Conservation (phyloP, 177 flowering plant genomes). For the Vitis hybrid region DNA sequence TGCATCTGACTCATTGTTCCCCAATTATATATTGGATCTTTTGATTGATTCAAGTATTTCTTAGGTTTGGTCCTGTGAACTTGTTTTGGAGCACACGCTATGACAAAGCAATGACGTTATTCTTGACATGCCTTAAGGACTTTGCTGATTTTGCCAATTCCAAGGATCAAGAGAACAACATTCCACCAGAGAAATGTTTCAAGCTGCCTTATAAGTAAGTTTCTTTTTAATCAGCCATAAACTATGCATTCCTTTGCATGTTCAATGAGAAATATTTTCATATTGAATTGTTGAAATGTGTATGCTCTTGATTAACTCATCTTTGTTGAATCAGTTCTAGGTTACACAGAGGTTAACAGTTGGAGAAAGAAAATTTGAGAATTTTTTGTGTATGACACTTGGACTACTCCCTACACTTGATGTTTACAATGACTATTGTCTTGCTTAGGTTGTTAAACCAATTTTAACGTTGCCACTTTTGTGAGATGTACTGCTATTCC, state of each 20-base stretch:
- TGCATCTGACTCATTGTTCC: neutral
- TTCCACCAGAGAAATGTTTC: slow-evolving; percentile 83
- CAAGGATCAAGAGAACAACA: slow-evolving; percentile 83
- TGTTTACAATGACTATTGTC: neutral
- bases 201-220: slow-evolving; percentile 94
- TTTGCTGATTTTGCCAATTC: slow-evolving; percentile 87
- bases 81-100: slow-evolving; percentile 98
- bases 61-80: slow-evolving; percentile 98
- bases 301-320: neutral
- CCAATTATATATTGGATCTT: neutral
- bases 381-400: no score
- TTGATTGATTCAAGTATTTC: slow-evolving; percentile 9
- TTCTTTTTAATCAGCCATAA: neutral
- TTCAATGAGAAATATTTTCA: no score
- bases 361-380: no score
- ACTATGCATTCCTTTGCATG: neutral
- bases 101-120: slow-evolving; percentile 96
- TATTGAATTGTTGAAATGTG: neutral
- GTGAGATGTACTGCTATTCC: no score
- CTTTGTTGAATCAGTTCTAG: no score
- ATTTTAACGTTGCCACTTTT: no score
- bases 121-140: slow-evolving; percentile 86
- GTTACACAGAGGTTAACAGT: no score
- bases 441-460: neutral
- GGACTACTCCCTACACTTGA: neutral